A percentile compares a stretch with the other conserved stretches of the same genome.
Evolutionary conservation across 2,329 filamentous ascomycete genomes (phyloP).

Genomic region (Xylariaceae sp.): DNA sequence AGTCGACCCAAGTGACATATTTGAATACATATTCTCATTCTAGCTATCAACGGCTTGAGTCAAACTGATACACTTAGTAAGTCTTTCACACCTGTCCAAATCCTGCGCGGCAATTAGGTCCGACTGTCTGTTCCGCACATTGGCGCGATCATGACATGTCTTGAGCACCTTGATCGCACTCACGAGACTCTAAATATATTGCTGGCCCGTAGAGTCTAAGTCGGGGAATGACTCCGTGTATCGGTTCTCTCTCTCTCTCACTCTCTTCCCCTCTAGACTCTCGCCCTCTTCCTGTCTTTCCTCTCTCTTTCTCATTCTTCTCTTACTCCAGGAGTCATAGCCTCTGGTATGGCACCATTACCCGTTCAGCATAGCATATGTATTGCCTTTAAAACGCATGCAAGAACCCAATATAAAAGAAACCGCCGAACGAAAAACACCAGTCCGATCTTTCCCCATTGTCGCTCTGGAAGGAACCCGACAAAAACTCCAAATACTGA

Average conservation of each 20-base stretch:
- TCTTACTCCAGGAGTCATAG: conserved; percentile 1
- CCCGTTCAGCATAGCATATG: conserved; percentile 1
- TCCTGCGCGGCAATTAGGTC: background rate
- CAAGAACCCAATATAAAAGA: background rate
- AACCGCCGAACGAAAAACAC: background rate
- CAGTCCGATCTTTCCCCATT: conserved; percentile 1
- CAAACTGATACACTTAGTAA: too few relatives aligned
- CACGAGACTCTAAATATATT: background rate
- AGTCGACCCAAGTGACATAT: too few relatives aligned
- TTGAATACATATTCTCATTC: too few relatives aligned
- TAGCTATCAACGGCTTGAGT: too few relatives aligned
- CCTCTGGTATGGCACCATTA: conserved; percentile 12
- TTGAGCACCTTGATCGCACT: background rate
- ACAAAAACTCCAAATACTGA: conserved; percentile 9
- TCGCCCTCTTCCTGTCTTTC: background rate
- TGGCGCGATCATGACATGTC: background rate
- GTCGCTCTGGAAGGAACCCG: conserved; percentile 2
- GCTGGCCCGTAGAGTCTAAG: background rate
- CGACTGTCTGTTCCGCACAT: background rate
- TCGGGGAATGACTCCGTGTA: conserved; percentile 1
- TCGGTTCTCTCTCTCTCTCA: conserved; percentile 3
- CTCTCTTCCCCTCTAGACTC: conserved; percentile 1
- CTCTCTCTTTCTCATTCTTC: conserved; percentile 4
- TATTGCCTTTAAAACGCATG: conserved; percentile 8
- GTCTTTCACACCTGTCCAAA: too few relatives aligned